Evolutionary conservation across 805 yeast genomes (phyloP).

Genomic region (Candida berthetii): DNA sequence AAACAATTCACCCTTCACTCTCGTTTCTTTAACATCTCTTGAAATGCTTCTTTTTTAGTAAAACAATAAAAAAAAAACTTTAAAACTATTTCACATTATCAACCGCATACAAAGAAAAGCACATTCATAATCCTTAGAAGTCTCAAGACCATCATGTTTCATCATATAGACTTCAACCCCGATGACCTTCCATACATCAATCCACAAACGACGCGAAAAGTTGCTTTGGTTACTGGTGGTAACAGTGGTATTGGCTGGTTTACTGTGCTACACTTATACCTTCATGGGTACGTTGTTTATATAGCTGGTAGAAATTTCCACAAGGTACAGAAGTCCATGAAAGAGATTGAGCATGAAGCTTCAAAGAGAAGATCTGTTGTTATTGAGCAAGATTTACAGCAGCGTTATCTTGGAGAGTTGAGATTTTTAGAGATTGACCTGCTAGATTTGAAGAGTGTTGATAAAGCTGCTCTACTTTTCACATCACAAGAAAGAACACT

Average conservation of each 20-base stretch:
- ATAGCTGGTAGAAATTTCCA: constrained; percentile 62
- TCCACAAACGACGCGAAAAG: constrained; percentile 47
- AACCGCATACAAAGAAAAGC: no score
- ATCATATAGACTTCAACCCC: constrained; percentile 30
- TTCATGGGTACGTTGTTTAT: constrained; percentile 75
- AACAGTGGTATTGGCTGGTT: constrained; percentile 78
- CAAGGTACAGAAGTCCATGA: constrained; percentile 51
- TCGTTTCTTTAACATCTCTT: no score
- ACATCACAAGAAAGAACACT: constrained; percentile 39
- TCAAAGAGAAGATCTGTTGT: constrained; percentile 8
- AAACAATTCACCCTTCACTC: no score
- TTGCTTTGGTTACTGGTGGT: constrained; percentile 77
- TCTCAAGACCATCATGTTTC: background rate
- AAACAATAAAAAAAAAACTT: no score
- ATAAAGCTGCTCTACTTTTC: constrained; percentile 40
- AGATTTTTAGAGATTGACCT: constrained; percentile 51
- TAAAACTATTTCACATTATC: no score
- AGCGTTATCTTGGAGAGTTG: constrained; percentile 41
- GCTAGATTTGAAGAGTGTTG: constrained; percentile 29
- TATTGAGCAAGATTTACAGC: constrained; percentile 5
- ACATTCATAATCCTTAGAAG: no score
- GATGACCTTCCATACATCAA: constrained; percentile 53
- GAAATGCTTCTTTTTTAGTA: no score
- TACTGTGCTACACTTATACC: constrained; percentile 66
- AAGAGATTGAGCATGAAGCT: constrained; percentile 52